Evolutionary conservation across 2,329 filamentous ascomycete species (phyloP).

Genomic region (Paracorniculantispora psalliotae): DNA sequence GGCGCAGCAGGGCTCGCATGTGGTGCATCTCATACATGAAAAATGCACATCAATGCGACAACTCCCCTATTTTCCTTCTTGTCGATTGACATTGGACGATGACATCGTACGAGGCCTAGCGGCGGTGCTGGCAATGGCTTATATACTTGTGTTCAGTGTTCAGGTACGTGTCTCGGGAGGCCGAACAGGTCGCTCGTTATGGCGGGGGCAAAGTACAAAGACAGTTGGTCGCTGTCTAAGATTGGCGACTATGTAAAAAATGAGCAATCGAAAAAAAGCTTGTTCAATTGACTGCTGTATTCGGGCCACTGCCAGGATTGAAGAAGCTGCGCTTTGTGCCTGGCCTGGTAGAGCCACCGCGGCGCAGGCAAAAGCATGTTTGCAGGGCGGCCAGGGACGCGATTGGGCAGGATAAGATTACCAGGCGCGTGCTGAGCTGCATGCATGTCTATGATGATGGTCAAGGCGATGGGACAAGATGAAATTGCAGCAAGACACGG

Average conservation of each 20-base stretch:
- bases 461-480: background rate
- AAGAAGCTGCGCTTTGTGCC: background rate
- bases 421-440: background rate
- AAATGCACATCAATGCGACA: background rate
- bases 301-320: background rate
- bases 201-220: background rate
- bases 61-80: background rate
- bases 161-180: background rate
- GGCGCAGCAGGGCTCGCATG: background rate
- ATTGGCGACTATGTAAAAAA: background rate
- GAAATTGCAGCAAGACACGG: constrained; percentile 6
- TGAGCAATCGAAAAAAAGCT: background rate
- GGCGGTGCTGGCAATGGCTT: background rate
- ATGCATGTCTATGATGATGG: constrained; percentile 5
- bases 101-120: background rate
- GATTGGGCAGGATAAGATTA: background rate
- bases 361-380: background rate
- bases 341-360: background rate
- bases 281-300: background rate
- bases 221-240: background rate
- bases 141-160: background rate
- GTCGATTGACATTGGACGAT: background rate
- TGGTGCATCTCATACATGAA: background rate
- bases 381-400: background rate
- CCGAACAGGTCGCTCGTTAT: background rate